Evolutionary conservation across 805 yeast species (phyloP).

Genomic region (Wickerhamiella azyma): DNA sequence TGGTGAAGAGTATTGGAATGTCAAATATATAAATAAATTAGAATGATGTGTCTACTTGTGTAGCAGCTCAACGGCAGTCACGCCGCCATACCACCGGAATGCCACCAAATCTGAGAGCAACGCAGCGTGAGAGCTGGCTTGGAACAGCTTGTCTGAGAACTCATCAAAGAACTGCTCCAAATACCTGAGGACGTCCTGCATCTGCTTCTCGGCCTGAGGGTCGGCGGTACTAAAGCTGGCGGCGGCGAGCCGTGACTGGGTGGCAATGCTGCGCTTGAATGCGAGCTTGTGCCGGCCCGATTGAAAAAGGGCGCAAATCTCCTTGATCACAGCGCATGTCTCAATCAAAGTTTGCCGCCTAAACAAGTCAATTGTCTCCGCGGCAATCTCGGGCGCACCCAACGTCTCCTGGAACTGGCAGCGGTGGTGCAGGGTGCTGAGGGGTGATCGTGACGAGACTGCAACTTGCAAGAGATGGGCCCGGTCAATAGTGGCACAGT

Average conservation of each 20-base stretch:
- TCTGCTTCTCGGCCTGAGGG: neutral
- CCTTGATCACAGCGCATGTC: neutral
- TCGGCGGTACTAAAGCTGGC: neutral
- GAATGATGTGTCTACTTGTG: neutral
- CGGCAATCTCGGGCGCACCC: neutral
- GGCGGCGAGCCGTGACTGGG: neutral
- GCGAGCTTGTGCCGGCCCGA: neutral
- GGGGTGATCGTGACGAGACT: neutral
- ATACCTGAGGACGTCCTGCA: neutral
- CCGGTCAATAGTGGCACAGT: neutral
- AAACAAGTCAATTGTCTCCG: neutral
- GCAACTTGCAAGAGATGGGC: neutral
- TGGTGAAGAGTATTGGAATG: no score
- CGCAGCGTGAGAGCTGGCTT: neutral
- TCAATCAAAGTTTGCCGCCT: neutral
- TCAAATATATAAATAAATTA: neutral
- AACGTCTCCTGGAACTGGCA: neutral
- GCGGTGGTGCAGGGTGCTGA: slow-evolving; percentile 4
- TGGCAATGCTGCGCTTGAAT: neutral
- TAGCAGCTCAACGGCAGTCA: neutral
- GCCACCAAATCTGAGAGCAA: neutral
- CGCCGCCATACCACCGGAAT: neutral
- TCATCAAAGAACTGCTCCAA: slow-evolving; percentile 1
- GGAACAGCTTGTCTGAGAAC: slow-evolving; percentile 5
- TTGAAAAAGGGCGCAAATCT: neutral